These are phyloP conservation scores for Solanum clarkiae DNA, from an alignment of 257 asterid species.

Conservation along the genomic window DNA sequence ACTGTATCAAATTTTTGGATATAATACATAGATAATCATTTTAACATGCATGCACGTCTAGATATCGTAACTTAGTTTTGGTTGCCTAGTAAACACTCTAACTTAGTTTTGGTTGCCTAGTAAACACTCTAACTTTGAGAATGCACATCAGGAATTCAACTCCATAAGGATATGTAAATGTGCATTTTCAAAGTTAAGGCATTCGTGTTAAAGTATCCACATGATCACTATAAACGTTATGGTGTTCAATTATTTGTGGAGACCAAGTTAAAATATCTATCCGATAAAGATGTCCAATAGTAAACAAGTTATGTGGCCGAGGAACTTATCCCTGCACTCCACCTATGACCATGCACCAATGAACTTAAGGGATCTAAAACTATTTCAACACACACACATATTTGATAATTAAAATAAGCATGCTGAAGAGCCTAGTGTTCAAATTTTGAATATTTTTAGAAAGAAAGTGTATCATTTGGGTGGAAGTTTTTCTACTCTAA, in stretches of 20 bases:
- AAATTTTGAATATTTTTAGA: neutral
- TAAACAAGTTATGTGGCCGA: neutral
- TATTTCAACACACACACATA: neutral
- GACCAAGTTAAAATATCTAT: neutral
- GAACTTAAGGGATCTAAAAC: neutral
- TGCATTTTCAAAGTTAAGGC: neutral
- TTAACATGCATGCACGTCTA: no score
- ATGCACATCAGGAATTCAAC: neutral
- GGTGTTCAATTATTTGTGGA: accelerated
- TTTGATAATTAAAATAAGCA: neutral
- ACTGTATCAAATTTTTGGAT: no score
- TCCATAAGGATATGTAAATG: neutral
- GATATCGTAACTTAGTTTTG: no score
- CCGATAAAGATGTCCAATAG: neutral
- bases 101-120: neutral
- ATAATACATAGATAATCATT: no score
- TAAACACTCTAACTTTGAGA: neutral
- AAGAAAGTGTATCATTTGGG: neutral
- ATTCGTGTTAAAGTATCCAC: neutral
- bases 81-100: no score
- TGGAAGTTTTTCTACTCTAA: neutral
- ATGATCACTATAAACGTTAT: neutral
- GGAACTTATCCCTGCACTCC: neutral
- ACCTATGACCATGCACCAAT: neutral
- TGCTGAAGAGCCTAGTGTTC: neutral